Evolutionary conservation across 2,329 filamentous ascomycete species (phyloP).

Genomic region (Arthrobotrys megalospora): DNA sequence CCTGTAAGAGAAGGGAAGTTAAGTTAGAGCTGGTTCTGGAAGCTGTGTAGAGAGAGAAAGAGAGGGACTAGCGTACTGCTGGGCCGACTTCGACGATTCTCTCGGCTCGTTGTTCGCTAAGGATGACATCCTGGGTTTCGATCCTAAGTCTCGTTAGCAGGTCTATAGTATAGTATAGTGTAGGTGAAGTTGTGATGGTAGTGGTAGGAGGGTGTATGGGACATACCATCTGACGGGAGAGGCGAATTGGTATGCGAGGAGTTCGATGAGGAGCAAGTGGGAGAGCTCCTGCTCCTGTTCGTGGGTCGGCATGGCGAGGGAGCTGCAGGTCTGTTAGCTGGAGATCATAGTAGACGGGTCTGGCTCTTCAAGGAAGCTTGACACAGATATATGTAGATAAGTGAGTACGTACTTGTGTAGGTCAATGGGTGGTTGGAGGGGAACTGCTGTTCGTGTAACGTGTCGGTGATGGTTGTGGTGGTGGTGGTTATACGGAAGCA

Average conservation of each 20-base stretch:
- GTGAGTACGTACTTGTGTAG: constrained; percentile 14
- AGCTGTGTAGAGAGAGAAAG: neutral
- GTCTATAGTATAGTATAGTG: too few species aligned
- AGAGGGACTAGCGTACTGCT: constrained; percentile 69
- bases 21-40: neutral
- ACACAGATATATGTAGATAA: too few species aligned
- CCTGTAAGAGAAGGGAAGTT: constrained; percentile 66
- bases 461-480: neutral
- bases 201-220: neutral
- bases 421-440: constrained; percentile 7
- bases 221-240: constrained; percentile 90
- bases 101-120: constrained; percentile 95
- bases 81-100: constrained; percentile 98
- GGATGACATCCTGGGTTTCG: constrained; percentile 99
- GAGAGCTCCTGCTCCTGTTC: constrained; percentile 99
- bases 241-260: constrained; percentile 98
- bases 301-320: constrained; percentile 75
- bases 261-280: constrained; percentile 95
- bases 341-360: constrained; percentile 48
- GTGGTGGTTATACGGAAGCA: neutral
- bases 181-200: constrained; percentile 10
- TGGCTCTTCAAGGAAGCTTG: neutral
- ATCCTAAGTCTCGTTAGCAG: constrained; percentile 70
- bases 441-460: neutral
- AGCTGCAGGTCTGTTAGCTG: constrained; percentile 72